phyloP scores from a whole-genome alignment of 2,329 filamentous ascomycete species.

The Phyllosticta ampelicida region DNA sequence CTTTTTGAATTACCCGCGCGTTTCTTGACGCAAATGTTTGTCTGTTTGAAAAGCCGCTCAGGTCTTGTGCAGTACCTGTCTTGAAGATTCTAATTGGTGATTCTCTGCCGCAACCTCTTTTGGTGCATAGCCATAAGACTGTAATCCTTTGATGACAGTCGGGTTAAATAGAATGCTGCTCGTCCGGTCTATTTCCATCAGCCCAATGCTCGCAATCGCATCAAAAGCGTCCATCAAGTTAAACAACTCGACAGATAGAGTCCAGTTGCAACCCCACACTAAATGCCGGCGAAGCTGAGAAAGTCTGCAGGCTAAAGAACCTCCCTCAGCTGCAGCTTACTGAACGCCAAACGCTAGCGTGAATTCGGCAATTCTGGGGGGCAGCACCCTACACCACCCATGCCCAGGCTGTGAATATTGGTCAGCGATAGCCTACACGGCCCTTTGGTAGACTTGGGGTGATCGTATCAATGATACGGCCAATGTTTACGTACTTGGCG shows the following conservation, averaged over 20 bases:
- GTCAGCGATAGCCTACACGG: neutral
- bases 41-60: neutral
- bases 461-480: neutral
- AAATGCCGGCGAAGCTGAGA: neutral
- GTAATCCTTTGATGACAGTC: neutral
- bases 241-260: neutral
- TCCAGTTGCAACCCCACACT: neutral
- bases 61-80: neutral
- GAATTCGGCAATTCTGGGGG: neutral
- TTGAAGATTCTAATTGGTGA: neutral
- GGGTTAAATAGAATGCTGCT: neutral
- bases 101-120: neutral
- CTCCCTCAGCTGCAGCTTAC: neutral
- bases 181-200: neutral
- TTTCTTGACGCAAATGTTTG: neutral
- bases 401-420: neutral
- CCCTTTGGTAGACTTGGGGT: neutral
- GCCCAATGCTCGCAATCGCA: neutral
- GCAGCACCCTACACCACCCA: neutral
- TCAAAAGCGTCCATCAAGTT: neutral
- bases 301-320: neutral
- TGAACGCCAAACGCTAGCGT: neutral
- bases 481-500: neutral
- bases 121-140: neutral
- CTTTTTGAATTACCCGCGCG: neutral